Conservation (phyloP, 352 stramenopile species). For the Globisporangium orthogonon region DNA sequence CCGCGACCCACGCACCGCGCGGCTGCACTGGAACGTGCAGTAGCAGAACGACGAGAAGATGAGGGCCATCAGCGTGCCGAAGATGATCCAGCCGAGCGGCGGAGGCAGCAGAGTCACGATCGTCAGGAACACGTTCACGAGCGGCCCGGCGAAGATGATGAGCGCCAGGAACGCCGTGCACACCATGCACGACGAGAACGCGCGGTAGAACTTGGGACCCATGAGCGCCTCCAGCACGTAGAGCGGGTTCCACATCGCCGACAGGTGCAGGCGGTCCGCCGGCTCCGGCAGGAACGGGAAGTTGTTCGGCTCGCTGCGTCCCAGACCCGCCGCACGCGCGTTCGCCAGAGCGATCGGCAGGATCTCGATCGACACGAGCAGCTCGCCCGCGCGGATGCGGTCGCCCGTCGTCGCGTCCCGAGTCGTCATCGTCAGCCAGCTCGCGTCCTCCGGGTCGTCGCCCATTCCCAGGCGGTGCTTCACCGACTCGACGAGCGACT, state of each 20-base stretch:
- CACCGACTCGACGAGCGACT: slow-evolving; percentile 64
- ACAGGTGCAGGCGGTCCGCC: slow-evolving; percentile 65
- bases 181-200: slow-evolving; percentile 58
- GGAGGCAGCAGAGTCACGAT: slow-evolving; percentile 57
- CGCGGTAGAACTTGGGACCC: slow-evolving; percentile 64
- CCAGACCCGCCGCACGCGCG: slow-evolving; percentile 60
- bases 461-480: slow-evolving; percentile 74
- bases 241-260: slow-evolving; percentile 78
- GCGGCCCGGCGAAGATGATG: slow-evolving; percentile 58
- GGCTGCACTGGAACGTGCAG: slow-evolving; percentile 49
- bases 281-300: slow-evolving; percentile 71
- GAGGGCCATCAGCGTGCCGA: slow-evolving; percentile 33
- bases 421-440: slow-evolving; percentile 70
- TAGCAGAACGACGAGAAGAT: slow-evolving; percentile 37
- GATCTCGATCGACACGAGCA: slow-evolving; percentile 74
- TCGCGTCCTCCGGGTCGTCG: slow-evolving; percentile 68
- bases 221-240: slow-evolving; percentile 74
- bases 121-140: slow-evolving; percentile 65
- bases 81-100: slow-evolving; percentile 52
- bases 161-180: slow-evolving; percentile 49
- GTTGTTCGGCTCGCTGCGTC: slow-evolving; percentile 73
- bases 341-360: slow-evolving; percentile 48
- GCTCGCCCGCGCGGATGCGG: slow-evolving; percentile 49
- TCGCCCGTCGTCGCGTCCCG: slow-evolving; percentile 50
- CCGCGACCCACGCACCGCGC: slow-evolving; percentile 25